Conservation (phyloP, 164 flowering plant genomes). For the Malania oleifera region DNA sequence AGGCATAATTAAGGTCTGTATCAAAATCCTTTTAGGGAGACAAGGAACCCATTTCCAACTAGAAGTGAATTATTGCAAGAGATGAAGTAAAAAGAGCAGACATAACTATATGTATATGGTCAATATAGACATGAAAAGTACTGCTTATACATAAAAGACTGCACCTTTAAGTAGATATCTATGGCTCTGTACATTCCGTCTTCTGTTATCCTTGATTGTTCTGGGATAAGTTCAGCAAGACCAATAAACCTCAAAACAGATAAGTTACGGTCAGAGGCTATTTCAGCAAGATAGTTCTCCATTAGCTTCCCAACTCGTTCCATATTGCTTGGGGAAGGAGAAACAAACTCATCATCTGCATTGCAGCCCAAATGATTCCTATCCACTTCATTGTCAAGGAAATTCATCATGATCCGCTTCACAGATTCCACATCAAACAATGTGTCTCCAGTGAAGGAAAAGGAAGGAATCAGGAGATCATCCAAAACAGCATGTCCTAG, state of each 20-base stretch:
- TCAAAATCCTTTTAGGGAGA: background rate
- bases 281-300: slow-evolving; percentile 89
- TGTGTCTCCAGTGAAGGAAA: slow-evolving; percentile 64
- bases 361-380: slow-evolving; percentile 25
- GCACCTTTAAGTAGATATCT: slow-evolving; percentile 90
- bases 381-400: slow-evolving; percentile 50
- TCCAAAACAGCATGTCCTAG: slow-evolving; percentile 80
- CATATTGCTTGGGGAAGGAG: slow-evolving; percentile 46
- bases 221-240: slow-evolving; percentile 77
- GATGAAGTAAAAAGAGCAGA: background rate
- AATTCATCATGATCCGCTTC: slow-evolving; percentile 67
- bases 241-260: slow-evolving; percentile 55
- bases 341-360: slow-evolving; percentile 39
- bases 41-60: background rate
- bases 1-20: background rate
- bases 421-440: slow-evolving; percentile 85
- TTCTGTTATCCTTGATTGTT: slow-evolving; percentile 64
- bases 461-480: slow-evolving; percentile 86
- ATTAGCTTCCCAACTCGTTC: slow-evolving; percentile 74
- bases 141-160: background rate
- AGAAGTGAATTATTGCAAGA: background rate
- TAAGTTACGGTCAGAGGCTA: slow-evolving; percentile 75
- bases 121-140: background rate
- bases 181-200: slow-evolving; percentile 96
- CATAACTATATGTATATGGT: background rate